Evolutionary conservation across 768 basidiomycete species (phyloP).

Genomic region (Boletus huronensis): DNA sequence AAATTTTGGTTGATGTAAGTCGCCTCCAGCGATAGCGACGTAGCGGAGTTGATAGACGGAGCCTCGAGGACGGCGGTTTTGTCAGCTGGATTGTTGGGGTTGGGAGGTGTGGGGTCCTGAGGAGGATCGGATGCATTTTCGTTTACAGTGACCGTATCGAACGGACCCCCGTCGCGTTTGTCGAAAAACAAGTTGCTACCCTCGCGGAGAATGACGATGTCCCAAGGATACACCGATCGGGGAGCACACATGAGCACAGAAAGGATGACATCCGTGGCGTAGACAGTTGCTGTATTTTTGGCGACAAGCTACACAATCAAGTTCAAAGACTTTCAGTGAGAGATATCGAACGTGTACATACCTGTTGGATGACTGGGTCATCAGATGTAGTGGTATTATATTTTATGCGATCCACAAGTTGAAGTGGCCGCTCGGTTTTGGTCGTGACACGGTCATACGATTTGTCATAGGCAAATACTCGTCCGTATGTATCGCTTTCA

Average conservation of each 20-base stretch:
- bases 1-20: conserved; percentile 99
- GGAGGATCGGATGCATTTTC: conserved; percentile 97
- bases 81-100: conserved; percentile 73
- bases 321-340: conserved; percentile 4
- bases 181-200: conserved; percentile 94
- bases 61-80: conserved; percentile 60
- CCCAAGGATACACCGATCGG: conserved; percentile 97
- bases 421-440: conserved; percentile 86
- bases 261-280: conserved; percentile 93
- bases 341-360: conserved; percentile 29
- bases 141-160: conserved; percentile 97
- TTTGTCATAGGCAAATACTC: conserved; percentile 90
- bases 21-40: conserved; percentile 91
- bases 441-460: conserved; percentile 94
- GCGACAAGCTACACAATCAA: conserved; percentile 59
- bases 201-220: conserved; percentile 92
- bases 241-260: conserved; percentile 95
- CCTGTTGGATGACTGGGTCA: conserved; percentile 94
- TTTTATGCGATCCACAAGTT: conserved; percentile 89
- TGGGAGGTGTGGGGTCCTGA: conserved; percentile 73
- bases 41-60: conserved; percentile 88
- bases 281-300: conserved; percentile 80
- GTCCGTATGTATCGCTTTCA: conserved; percentile 78
- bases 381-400: conserved; percentile 98
- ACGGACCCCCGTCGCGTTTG: conserved; percentile 96